Conservation (phyloP, 2,329 filamentous ascomycete genomes). For the Sclerotiophoma versabilis region DNA sequence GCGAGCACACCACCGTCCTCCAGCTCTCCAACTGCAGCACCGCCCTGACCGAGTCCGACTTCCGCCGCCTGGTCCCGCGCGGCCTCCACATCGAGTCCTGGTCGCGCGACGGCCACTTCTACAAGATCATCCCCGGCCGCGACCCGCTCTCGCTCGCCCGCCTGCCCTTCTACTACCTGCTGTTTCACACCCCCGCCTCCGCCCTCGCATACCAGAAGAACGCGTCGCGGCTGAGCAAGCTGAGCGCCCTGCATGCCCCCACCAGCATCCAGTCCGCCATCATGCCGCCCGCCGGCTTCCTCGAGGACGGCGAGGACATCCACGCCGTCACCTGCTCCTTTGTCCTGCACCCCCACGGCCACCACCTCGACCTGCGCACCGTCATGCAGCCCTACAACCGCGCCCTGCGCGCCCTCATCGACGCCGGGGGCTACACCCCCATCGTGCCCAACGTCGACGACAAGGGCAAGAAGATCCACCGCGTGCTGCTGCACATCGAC, state of each 20-base stretch:
- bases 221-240: slow-evolving; percentile 58
- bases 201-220: slow-evolving; percentile 68
- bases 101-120: slow-evolving; percentile 64
- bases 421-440: slow-evolving; percentile 43
- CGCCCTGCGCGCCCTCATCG: slow-evolving; percentile 44
- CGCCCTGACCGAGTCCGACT: slow-evolving; percentile 70
- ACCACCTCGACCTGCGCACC: slow-evolving; percentile 33
- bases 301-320: slow-evolving; percentile 57
- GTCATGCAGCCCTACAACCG: slow-evolving; percentile 52
- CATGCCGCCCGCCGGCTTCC: slow-evolving; percentile 52
- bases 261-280: slow-evolving; percentile 53
- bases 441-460: slow-evolving; percentile 31
- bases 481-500: slow-evolving; percentile 46
- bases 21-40: slow-evolving; percentile 60
- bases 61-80: slow-evolving; percentile 69
- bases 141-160: slow-evolving; percentile 69
- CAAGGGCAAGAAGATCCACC: slow-evolving; percentile 31
- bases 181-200: slow-evolving; percentile 68
- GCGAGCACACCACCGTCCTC: slow-evolving; percentile 54
- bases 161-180: slow-evolving; percentile 70
- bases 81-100: slow-evolving; percentile 72
- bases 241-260: slow-evolving; percentile 56
- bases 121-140: slow-evolving; percentile 70
- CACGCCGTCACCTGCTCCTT: slow-evolving; percentile 54
- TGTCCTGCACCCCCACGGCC: slow-evolving; percentile 51